Base-by-base conservation (phyloP, 1,284 basidiomycete species). In the Ceratobasidium sp. region DNA sequence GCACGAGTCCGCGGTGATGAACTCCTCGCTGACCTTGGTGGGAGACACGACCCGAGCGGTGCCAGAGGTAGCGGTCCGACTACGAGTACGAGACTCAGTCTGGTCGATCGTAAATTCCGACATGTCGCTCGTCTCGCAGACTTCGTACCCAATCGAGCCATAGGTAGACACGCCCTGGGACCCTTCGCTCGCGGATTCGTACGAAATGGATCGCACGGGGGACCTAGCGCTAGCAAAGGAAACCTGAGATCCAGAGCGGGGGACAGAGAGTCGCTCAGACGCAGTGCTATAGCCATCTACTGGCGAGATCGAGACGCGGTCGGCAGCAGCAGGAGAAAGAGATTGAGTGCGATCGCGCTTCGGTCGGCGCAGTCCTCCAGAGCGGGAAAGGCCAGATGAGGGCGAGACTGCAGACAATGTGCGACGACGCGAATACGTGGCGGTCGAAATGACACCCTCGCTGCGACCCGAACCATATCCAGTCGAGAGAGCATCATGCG, bases 401-500 rank as follows among this genome's bases (percentile, higher is more conserved):
- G 74, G 64, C 17, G 64, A 76, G 7, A 76, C 42, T 1, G 52
- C 74, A 10, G 74, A 76, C 10, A 68, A 54, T 10, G 74, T 59
- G 42, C 74, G 64, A 26, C 64, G 74, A 26, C 74, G 74, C 52
- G 62, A 66, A 42, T 76, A 76, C 17, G 65, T 68, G 42, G 74
- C 74, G 9, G 52, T 76, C 13, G 74, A 76, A 40, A 76, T 54
- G 33, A 33, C 33, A 33, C 73, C 33, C 26, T 76, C 62, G 64
- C 73, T 76, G 7, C 64, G 61, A 23, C 40, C 64, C 20, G 59
- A 65, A 48, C 64, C 73, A n/a, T 76, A 76, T 15, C 62, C 73
- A 20, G 64, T 76, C 3, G 73, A 66, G 10, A 76, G 85, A 3
- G 85, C 85, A 26, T 87, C 87, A 78, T 90, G 89, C 3, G 90